Conservation (phyloP, 495 filamentous ascomycete genomes). For the Hypoxylon subgilvum region DNA sequence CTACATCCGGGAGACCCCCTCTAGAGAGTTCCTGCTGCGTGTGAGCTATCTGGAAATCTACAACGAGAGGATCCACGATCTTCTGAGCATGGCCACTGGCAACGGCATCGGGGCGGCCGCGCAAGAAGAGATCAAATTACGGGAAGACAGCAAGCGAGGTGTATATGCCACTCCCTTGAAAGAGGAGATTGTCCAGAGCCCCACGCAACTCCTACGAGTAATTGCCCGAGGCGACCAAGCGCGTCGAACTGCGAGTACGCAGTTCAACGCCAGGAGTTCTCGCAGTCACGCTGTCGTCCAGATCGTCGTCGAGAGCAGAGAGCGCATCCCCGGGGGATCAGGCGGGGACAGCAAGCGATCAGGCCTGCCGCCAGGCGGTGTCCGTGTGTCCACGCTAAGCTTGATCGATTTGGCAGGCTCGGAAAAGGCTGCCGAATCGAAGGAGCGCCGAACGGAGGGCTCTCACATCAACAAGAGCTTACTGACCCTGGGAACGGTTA, state of each 20-base stretch:
- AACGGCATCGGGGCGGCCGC: constrained; percentile 52
- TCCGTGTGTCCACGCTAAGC: constrained; percentile 91
- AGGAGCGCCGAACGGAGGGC: constrained; percentile 91
- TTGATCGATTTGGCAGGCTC: constrained; percentile 97
- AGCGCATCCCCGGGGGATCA: constrained; percentile 67
- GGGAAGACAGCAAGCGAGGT: constrained; percentile 93
- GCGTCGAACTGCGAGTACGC: constrained; percentile 86
- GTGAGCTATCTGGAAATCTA: constrained; percentile 99
- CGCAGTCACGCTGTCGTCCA: constrained; percentile 98
- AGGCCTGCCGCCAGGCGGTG: constrained; percentile 82
- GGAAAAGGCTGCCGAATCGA: constrained; percentile 91
- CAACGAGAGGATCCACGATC: constrained; percentile 96
- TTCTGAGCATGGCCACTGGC: constrained; percentile 73
- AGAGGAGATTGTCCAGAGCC: constrained; percentile 98
- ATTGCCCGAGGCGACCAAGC: constrained; percentile 95
- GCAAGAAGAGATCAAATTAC: constrained; percentile 91
- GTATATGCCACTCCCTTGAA: constrained; percentile 96
- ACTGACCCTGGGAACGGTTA: constrained; percentile 93
- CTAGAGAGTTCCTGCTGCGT: constrained; percentile 90
- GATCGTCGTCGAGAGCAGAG: constrained; percentile 96
- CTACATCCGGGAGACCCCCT: constrained; percentile 95
- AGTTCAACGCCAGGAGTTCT: constrained; percentile 94
- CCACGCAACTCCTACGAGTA: constrained; percentile 90
- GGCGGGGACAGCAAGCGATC: constrained; percentile 71
- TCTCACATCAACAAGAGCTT: constrained; percentile 98